Percentiles rank a stretch among this genome's conserved stretches.
phyloP scores from a whole-genome alignment of 345 rosid genomes.

The Citrus medica region DNA sequence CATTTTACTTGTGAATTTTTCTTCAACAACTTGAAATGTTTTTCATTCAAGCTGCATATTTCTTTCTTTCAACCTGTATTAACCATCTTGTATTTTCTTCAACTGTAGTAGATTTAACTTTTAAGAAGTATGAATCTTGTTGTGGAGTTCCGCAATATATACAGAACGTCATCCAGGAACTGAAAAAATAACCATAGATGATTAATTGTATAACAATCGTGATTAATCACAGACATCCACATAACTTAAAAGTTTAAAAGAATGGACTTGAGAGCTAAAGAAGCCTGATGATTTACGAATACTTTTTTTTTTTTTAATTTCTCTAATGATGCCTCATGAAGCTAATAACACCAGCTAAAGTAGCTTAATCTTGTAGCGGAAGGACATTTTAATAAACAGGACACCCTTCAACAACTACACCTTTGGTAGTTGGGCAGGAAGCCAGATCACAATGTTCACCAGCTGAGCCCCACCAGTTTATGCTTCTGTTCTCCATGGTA shows the following conservation, averaged over 20 bases:
- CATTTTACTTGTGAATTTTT: neutral
- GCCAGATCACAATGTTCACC: slow-evolving; percentile 54
- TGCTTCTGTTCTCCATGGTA: slow-evolving; percentile 28
- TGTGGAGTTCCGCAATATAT: neutral
- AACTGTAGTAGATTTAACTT: neutral
- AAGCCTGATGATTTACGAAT: neutral
- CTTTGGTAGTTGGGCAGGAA: slow-evolving; percentile 54
- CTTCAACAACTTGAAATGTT: neutral
- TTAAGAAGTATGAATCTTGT: neutral
- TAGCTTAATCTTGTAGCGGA: neutral
- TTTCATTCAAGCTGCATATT: neutral
- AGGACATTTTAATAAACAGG: slow-evolving; percentile 30
- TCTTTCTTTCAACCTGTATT: no score
- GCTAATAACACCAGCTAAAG: neutral
- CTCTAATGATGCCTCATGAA: neutral
- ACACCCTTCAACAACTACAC: slow-evolving; percentile 42
- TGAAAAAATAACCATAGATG: neutral
- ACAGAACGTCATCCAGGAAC: neutral
- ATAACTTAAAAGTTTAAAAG: neutral
- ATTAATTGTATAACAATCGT: neutral
- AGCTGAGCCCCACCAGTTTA: slow-evolving; percentile 46
- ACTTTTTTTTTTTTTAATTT: no score
- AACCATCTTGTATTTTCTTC: no score
- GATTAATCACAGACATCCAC: neutral
- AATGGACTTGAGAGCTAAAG: neutral